phyloP scores from a whole-genome alignment of 495 filamentous ascomycete species.

The Venustampulla echinocandica region DNA sequence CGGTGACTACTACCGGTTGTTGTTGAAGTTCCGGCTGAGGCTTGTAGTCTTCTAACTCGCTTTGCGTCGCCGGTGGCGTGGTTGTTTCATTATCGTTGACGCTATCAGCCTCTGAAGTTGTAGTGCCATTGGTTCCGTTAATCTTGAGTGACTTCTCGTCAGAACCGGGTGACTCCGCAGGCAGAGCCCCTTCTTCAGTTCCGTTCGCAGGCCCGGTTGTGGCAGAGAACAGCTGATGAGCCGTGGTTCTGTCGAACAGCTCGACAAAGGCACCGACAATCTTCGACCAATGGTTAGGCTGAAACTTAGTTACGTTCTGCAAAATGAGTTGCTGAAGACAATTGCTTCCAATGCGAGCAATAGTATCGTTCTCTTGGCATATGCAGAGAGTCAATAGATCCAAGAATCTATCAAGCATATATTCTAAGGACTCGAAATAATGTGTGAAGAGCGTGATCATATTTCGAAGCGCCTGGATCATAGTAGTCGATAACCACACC shows the following conservation, averaged over 20 bases:
- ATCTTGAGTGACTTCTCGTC: conserved; percentile 53
- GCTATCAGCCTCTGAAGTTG: conserved; percentile 29
- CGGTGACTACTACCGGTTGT: conserved; percentile 84
- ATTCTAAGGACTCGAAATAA: conserved; percentile 90
- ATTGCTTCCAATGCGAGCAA: conserved; percentile 94
- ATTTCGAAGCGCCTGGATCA: conserved; percentile 96
- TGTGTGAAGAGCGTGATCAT: conserved; percentile 99
- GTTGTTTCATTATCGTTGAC: conserved; percentile 27
- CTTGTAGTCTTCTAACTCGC: conserved; percentile 82
- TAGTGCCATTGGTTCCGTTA: conserved; percentile 43
- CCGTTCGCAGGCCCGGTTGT: conserved; percentile 47
- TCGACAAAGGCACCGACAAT: conserved; percentile 93
- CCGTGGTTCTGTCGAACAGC: conserved; percentile 88
- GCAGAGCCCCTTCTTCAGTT: conserved; percentile 32
- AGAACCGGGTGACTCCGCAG: conserved; percentile 24
- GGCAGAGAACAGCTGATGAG: conserved; percentile 86
- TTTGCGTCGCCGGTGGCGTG: conserved; percentile 22
- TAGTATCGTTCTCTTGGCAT: conserved; percentile 98
- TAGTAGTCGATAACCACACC: conserved; percentile 98
- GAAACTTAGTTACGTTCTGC: conserved; percentile 90
- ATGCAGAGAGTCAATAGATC: conserved; percentile 92
- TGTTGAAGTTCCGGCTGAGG: conserved; percentile 65
- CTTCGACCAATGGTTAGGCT: conserved; percentile 78
- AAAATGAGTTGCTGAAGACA: conserved; percentile 93
- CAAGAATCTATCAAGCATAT: conserved; percentile 93